These are phyloP conservation scores for Aristolochia californica DNA, from an alignment of 164 flowering plant species.

Conservation along the genomic window DNA sequence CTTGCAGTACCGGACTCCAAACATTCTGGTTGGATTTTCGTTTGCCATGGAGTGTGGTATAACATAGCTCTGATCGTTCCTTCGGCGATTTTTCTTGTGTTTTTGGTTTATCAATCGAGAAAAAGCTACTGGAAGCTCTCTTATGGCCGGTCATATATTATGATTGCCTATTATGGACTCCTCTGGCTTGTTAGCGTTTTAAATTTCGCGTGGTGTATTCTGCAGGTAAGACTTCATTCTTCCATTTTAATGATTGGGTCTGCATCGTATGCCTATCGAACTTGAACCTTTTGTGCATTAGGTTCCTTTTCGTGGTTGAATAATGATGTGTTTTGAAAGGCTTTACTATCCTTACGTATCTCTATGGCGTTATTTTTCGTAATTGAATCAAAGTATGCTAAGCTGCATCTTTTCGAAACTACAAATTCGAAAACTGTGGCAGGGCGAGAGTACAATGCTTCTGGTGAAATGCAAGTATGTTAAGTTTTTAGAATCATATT, in stretches of 20 bases:
- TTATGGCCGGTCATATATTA: slow-evolving; percentile 60
- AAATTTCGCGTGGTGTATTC: slow-evolving; percentile 73
- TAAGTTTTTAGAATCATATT: no score
- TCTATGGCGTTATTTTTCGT: no score
- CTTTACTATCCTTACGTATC: neutral
- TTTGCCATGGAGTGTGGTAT: slow-evolving; percentile 72
- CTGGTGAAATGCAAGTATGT: no score
- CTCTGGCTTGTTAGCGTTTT: slow-evolving; percentile 77
- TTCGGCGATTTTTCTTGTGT: slow-evolving; percentile 43
- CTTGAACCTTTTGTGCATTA: no score
- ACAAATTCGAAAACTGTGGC: no score
- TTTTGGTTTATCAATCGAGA: slow-evolving; percentile 56
- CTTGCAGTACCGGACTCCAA: neutral
- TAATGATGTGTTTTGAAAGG: neutral
- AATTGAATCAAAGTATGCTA: no score
- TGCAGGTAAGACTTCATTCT: slow-evolving; percentile 42
- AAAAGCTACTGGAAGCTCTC: slow-evolving; percentile 64
- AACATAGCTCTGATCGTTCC: slow-evolving; percentile 42
- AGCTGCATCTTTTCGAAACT: no score
- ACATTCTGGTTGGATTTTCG: slow-evolving; percentile 26
- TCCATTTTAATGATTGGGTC: neutral
- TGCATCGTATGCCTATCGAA: no score
- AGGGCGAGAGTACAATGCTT: no score
- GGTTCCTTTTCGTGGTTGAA: neutral
- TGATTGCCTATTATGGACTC: slow-evolving; percentile 57